Evolutionary conservation across 2,329 filamentous ascomycete genomes (phyloP), one percentile per base, ranked within the genome.

Genomic region (Zasmidium angulare): DNA sequence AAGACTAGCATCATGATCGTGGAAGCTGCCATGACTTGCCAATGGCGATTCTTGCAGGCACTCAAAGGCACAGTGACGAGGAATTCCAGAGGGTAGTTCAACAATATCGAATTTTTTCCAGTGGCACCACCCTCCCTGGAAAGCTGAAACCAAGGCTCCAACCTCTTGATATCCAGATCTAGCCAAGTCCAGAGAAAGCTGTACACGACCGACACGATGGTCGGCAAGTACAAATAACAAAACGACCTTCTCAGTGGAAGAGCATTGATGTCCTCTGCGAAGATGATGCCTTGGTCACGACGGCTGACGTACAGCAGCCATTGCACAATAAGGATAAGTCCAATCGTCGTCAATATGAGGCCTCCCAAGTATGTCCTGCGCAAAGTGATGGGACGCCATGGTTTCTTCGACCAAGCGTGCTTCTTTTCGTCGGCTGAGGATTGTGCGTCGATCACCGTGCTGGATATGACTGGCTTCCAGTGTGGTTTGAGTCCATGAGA

Each of bases 101-200:
- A 51, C 0, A 85, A 71, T 0, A 88, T 17, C 0, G 82, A 84
- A 0, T 82, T 65, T 4, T 74, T 69, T 0, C 76, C 82, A 0
- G 63, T 64, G 0, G 81, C 81, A 0, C 84, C 84, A 0, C 68
- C 63, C 0, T 64, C 14, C 10, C 77, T 80, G 0, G 83, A 85
- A 0, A 88, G 56, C 21, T 86, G 82, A 11, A 85, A 79, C 75
- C 81, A 88, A 0, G 85, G 85, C 31, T 88, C 84, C 48, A 87
- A 73, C 0, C 86, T 66, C 59, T 86, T 85, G 0, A 78, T 73
- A 36, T 88, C 83, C 0, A 87, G 68, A 53, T 88, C 85, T 0
- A 86, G 76, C 83, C 84, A 86, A 2, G 76, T 78, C 84, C 84
- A 87, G 0, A 81, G 49, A 0, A 86, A 75, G 43, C 83, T 82